Conservation (phyloP, 192 early-diverging fungal species). For the Nowakowskiella sp. region DNA sequence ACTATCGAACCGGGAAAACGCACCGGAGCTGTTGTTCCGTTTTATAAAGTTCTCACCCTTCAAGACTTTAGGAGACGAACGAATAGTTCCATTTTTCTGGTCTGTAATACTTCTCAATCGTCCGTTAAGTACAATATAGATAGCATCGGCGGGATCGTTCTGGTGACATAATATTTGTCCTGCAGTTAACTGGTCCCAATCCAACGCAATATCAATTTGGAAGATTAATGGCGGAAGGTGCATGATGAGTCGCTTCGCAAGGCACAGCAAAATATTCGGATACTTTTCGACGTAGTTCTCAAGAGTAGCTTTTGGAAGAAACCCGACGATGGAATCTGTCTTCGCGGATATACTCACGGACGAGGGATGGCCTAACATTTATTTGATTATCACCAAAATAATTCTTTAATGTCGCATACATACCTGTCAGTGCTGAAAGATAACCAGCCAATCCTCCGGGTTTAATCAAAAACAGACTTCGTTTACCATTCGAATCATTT, state of each 20-base stretch:
- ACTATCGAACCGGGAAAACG: neutral
- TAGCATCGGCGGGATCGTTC: constrained; percentile 77
- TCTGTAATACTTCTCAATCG: constrained; percentile 82
- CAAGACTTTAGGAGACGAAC: constrained; percentile 2
- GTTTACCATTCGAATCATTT: constrained; percentile 16
- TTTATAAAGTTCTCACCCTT: too few species aligned
- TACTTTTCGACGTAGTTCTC: constrained; percentile 80
- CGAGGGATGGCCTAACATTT: constrained; percentile 59
- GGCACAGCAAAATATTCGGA: constrained; percentile 72
- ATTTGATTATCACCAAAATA: neutral
- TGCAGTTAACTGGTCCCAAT: constrained; percentile 92
- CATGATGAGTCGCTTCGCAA: constrained; percentile 79
- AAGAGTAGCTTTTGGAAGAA: constrained; percentile 70
- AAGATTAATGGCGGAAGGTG: constrained; percentile 72
- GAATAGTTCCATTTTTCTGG: neutral
- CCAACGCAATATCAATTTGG: constrained; percentile 54
- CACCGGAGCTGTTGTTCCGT: too few species aligned
- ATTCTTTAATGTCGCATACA: neutral
- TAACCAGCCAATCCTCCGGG: constrained; percentile 91
- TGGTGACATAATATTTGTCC: constrained; percentile 88
- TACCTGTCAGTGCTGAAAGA: constrained; percentile 77
- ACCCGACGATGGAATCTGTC: constrained; percentile 78
- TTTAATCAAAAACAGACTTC: constrained; percentile 65
- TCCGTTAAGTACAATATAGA: constrained; percentile 88
- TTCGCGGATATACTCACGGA: constrained; percentile 77